Evolutionary conservation across 1,139 yeast species (phyloP).

Genomic region (Ogataea hybrid): DNA sequence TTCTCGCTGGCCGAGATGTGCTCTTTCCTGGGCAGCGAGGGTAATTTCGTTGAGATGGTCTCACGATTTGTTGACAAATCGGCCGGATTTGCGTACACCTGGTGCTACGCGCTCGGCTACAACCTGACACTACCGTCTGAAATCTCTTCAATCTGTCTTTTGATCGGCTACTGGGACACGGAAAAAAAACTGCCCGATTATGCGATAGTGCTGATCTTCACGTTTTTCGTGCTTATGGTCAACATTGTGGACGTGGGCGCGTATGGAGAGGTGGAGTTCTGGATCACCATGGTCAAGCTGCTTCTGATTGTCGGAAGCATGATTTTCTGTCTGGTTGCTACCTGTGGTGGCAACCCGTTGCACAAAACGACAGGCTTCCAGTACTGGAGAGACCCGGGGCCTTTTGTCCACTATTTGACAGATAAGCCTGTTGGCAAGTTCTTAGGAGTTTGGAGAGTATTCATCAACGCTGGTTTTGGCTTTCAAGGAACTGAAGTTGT

Average conservation of each 20-base stretch:
- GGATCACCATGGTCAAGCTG: slow-evolving; percentile 63
- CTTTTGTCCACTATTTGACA: slow-evolving; percentile 56
- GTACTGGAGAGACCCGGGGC: slow-evolving; percentile 93
- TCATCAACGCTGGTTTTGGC: slow-evolving; percentile 67
- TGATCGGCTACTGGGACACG: slow-evolving; percentile 66
- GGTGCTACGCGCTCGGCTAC: slow-evolving; percentile 83
- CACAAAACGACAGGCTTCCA: slow-evolving; percentile 71
- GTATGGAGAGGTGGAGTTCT: slow-evolving; percentile 69
- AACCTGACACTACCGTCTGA: slow-evolving; percentile 79
- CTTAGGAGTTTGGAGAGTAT: slow-evolving; percentile 55
- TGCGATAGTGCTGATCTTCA: slow-evolving; percentile 75
- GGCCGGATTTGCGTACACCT: slow-evolving; percentile 76
- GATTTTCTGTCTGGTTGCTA: slow-evolving; percentile 46
- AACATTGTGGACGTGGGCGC: slow-evolving; percentile 62
- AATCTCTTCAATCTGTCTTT: slow-evolving; percentile 72
- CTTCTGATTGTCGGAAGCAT: slow-evolving; percentile 53
- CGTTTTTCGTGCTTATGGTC: slow-evolving; percentile 46
- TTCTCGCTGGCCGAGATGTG: slow-evolving; percentile 74
- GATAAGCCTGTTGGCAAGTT: slow-evolving; percentile 52
- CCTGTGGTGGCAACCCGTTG: slow-evolving; percentile 39
- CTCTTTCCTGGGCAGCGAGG: slow-evolving; percentile 31
- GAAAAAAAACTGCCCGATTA: slow-evolving; percentile 54
- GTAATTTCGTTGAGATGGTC: slow-evolving; percentile 21
- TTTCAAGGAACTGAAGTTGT: slow-evolving; percentile 82
- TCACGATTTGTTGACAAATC: slow-evolving; percentile 67